Evolutionary conservation across 1,139 yeast genomes (phyloP).

Genomic region (Saccharomycopsis hybrid): DNA sequence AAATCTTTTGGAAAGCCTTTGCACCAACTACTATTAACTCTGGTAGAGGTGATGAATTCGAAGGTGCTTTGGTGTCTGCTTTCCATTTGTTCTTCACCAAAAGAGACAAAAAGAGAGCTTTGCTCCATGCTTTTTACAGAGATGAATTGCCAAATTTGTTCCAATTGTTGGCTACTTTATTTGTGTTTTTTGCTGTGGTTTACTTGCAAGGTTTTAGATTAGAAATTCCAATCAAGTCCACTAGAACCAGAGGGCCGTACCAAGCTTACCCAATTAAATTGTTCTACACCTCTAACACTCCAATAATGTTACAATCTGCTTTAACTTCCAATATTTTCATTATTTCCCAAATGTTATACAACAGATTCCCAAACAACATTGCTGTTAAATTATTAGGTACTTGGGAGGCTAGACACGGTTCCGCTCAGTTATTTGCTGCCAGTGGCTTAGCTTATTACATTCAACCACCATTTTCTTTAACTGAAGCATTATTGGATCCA

Average conservation of each 20-base stretch:
- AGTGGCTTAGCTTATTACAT: constrained; percentile 89
- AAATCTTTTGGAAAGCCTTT: constrained; percentile 95
- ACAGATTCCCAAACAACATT: constrained; percentile 81
- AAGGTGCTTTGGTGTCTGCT: constrained; percentile 90
- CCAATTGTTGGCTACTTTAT: constrained; percentile 77
- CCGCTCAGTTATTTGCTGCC: constrained; percentile 79
- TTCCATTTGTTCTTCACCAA: constrained; percentile 87
- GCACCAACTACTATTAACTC: constrained; percentile 94
- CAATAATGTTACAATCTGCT: constrained; percentile 96
- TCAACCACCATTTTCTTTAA: constrained; percentile 83
- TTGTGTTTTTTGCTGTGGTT: constrained; percentile 79
- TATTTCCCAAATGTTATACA: constrained; percentile 85
- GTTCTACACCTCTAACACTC: constrained; percentile 94
- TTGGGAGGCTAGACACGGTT: constrained; percentile 84
- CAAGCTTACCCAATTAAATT: constrained; percentile 88
- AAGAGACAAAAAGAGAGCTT: constrained; percentile 84
- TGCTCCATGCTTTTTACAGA: constrained; percentile 93
- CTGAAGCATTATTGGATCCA: constrained; percentile 86
- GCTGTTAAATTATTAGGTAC: constrained; percentile 74
- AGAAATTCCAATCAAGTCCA: constrained; percentile 89
- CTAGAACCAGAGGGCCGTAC: constrained; percentile 92
- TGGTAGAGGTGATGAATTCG: constrained; percentile 95
- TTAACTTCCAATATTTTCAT: constrained; percentile 86
- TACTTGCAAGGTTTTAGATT: constrained; percentile 95
- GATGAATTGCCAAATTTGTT: constrained; percentile 89